phyloP scores from a whole-genome alignment of 257 asterid genomes.

The Solanum peruvianum region DNA sequence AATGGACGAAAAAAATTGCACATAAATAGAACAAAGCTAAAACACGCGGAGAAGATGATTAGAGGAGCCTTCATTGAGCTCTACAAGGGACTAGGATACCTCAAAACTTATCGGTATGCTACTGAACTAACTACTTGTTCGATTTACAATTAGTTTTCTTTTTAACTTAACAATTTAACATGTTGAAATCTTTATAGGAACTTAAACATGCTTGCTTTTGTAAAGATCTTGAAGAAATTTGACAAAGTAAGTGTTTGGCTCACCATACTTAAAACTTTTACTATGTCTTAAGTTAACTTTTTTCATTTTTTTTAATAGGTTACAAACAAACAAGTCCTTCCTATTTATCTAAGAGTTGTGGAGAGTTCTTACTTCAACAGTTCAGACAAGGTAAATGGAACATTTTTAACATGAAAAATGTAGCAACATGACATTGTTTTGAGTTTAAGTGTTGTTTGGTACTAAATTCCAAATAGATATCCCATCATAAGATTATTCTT shows the following conservation, averaged over 20 bases:
- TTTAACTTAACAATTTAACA: not conserved
- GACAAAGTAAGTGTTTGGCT: conserved; percentile 57
- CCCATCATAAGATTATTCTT: conserved; percentile 25
- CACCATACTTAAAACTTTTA: not conserved
- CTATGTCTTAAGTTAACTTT: conserved; percentile 7
- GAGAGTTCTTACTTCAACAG: conserved; percentile 86
- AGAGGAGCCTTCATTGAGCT: conserved; percentile 78
- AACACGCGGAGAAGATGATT: conserved; percentile 91
- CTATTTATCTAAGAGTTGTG: conserved; percentile 78
- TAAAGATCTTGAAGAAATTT: conserved; percentile 83
- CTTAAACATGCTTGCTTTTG: conserved; percentile 89
- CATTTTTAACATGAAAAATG: not conserved
- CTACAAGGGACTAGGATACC: conserved; percentile 78
- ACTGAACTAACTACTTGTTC: not conserved
- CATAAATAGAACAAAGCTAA: conserved; percentile 52
- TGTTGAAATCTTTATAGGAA: conserved; percentile 34
- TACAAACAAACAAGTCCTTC: conserved; percentile 77
- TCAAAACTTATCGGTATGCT: conserved; percentile 66
- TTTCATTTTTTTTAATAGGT: conserved; percentile 30
- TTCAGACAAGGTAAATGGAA: conserved; percentile 70
- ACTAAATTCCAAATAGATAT: not conserved
- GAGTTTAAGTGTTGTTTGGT: not conserved
- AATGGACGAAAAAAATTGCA: conserved; percentile 41
- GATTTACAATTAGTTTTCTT: not conserved
- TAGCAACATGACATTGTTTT: conserved; percentile 1